Evolutionary conservation across 1,139 yeast species (phyloP).

Genomic region (Meyerozyma carpophila): DNA sequence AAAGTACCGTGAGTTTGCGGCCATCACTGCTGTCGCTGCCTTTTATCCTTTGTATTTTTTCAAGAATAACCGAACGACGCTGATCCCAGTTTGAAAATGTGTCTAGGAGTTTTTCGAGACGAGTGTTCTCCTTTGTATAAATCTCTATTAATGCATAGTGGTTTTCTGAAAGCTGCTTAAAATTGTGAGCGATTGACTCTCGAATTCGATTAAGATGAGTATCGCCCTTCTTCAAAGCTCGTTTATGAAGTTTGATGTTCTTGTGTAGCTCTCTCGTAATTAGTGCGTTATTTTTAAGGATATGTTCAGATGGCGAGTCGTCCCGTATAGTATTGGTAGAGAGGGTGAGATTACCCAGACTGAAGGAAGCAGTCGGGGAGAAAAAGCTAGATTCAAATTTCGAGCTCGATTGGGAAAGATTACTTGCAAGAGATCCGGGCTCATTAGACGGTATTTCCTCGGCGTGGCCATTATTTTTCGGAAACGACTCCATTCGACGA

Average conservation of each 20-base stretch:
- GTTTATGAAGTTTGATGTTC: constrained; percentile 19
- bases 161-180: constrained; percentile 35
- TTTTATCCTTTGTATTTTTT: constrained; percentile 35
- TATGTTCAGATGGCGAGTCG: constrained; percentile 10
- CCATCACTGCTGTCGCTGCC: constrained; percentile 44
- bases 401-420: constrained; percentile 1
- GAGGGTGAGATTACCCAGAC: background rate
- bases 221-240: constrained; percentile 25
- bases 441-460: background rate
- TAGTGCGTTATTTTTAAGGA: constrained; percentile 18
- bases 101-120: constrained; percentile 22
- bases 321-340: constrained; percentile 2
- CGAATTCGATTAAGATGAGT: constrained; percentile 25
- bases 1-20: constrained; percentile 31
- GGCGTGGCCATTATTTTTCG: no score
- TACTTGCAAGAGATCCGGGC: background rate
- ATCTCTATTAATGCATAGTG: constrained; percentile 47
- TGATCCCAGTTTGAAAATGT: constrained; percentile 44
- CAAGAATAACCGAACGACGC: constrained; percentile 27
- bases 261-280: constrained; percentile 19
- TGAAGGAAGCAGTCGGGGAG: constrained; percentile 3
- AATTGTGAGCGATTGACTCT: constrained; percentile 18
- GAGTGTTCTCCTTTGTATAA: constrained; percentile 34
- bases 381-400: constrained; percentile 4
- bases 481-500: no score